Base-by-base conservation (phyloP, 2,329 filamentous ascomycete species). In the Trichoderma semiorbis region DNA sequence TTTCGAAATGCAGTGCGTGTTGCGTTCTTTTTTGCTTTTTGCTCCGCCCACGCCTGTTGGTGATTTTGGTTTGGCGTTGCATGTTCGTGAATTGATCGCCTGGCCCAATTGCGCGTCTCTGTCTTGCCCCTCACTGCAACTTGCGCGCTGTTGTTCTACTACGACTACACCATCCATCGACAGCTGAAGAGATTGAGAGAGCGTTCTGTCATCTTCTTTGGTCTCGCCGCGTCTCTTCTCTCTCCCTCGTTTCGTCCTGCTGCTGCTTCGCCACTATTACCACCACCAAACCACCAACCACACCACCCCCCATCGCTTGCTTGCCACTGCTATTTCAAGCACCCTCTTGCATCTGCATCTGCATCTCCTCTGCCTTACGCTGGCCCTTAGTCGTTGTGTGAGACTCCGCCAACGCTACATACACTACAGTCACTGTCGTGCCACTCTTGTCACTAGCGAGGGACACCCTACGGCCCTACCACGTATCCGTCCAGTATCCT, bases 391-490 rank as follows among this genome's bases (percentile, higher is more conserved):
- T 32, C 24, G 34, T 30, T 26, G 58, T 55, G 58, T 55, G 68
- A 70, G 68, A 64, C 68, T 64, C 68, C 68, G 60, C 68, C 60
- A 60, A 57, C 67, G 32, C 47, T 70, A 70, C 68, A 34, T 18
- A 43, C 39, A 43, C 3, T 18, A 43, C 2, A 43, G 30, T 64
- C 67, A 21, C 65, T 69, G 70, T 72, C 58, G 70, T 72, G 70
- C 70, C 66, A 69, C 66, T 62, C 66, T 60, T 28, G 14, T 69
- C 70, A 36, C 65, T 69, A 72, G 70, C 70, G 65, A 72, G 70
- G 47, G 34, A 55, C 57, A 70, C 68, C 60, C 68, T 70, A 60
- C 43, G 60, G 60, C 58, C 43, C 63, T 47, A 58, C 65, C 70
- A 72, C 70, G 65, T 63, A 68, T 68, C 70, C 66, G n/a, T 43